Conservation (phyloP, 768 basidiomycete genomes). For the Clathrus columnatus region DNA sequence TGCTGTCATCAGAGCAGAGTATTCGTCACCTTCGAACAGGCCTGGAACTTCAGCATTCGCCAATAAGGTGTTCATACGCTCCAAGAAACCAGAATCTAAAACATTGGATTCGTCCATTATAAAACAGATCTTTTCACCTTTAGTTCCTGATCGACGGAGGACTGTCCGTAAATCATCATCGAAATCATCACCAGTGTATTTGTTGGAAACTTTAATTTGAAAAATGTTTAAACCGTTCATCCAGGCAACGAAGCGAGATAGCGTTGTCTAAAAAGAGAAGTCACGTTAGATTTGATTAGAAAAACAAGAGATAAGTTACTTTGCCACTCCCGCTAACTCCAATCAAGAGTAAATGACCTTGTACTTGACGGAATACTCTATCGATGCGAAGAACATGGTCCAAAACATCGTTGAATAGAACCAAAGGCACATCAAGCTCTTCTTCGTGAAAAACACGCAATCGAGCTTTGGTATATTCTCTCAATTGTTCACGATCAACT, state of each 20-base stretch:
- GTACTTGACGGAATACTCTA: slow-evolving; percentile 96
- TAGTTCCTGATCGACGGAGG: slow-evolving; percentile 91
- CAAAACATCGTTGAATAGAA: slow-evolving; percentile 96
- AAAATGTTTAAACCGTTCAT: slow-evolving; percentile 99
- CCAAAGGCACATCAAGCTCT: slow-evolving; percentile 94
- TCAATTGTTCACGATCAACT: slow-evolving; percentile 84
- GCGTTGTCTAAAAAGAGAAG: slow-evolving; percentile 60
- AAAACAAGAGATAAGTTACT: slow-evolving; percentile 37
- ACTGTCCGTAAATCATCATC: slow-evolving; percentile 96
- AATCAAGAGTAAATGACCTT: slow-evolving; percentile 92
- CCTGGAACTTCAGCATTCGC: slow-evolving; percentile 99
- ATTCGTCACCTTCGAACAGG: slow-evolving; percentile 99
- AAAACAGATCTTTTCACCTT: slow-evolving; percentile 98
- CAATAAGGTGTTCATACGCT: slow-evolving; percentile 98
- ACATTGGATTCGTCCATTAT: slow-evolving; percentile 99
- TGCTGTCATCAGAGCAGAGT: slow-evolving; percentile 95
- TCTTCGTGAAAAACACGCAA: slow-evolving; percentile 98
- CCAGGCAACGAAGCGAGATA: slow-evolving; percentile 99
- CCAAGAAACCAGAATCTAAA: slow-evolving; percentile 95
- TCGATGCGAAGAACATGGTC: slow-evolving; percentile 98
- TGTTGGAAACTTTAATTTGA: slow-evolving; percentile 99
- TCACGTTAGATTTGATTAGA: slow-evolving; percentile 11
- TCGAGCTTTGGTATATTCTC: slow-evolving; percentile 95
- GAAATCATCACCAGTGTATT: slow-evolving; percentile 97
- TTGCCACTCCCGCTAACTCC: slow-evolving; percentile 98